These are phyloP conservation scores for Geosmithia putterillii DNA, from an alignment of 2,329 filamentous ascomycete genomes.

Conservation along the genomic window DNA sequence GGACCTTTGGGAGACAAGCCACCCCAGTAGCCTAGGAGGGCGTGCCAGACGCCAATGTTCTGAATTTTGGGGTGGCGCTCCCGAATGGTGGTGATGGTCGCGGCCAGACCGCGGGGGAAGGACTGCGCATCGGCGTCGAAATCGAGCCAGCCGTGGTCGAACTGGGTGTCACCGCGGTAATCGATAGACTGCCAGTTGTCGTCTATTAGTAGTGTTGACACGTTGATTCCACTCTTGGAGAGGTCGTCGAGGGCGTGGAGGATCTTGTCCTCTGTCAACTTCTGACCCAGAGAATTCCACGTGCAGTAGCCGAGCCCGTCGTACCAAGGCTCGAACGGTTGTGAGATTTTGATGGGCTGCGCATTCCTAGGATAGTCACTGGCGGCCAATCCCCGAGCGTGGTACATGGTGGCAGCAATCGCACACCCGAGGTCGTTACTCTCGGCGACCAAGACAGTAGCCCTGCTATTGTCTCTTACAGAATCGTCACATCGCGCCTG, in stretches of 20 bases:
- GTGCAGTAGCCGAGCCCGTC: slow-evolving; percentile 92
- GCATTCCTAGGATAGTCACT: too few relatives aligned
- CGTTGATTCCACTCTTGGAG: slow-evolving; percentile 57
- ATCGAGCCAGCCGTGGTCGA: slow-evolving; percentile 56
- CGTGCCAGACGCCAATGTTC: slow-evolving; percentile 91
- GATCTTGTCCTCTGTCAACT: slow-evolving; percentile 71
- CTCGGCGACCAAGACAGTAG: slow-evolving; percentile 57
- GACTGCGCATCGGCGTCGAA: slow-evolving; percentile 75
- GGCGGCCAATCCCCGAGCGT: slow-evolving; percentile 42
- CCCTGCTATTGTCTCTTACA: slow-evolving; percentile 28
- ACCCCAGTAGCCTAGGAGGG: slow-evolving; percentile 82
- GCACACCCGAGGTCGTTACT: slow-evolving; percentile 63
- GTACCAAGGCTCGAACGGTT: slow-evolving; percentile 61
- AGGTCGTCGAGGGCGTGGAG: slow-evolving; percentile 62
- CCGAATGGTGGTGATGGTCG: slow-evolving; percentile 57
- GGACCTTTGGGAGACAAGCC: slow-evolving; percentile 65
- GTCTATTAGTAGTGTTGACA: slow-evolving; percentile 85
- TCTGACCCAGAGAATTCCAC: slow-evolving; percentile 85
- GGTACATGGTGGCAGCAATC: slow-evolving; percentile 73
- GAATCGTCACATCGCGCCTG: slow-evolving; percentile 56
- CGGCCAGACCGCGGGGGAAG: slow-evolving; percentile 71
- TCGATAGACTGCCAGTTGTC: slow-evolving; percentile 88
- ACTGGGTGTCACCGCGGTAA: slow-evolving; percentile 33
- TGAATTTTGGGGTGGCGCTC: slow-evolving; percentile 58
- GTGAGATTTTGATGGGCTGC: background rate